phyloP scores from a whole-genome alignment of 1,284 basidiomycete genomes.

The Ustilago curta region DNA sequence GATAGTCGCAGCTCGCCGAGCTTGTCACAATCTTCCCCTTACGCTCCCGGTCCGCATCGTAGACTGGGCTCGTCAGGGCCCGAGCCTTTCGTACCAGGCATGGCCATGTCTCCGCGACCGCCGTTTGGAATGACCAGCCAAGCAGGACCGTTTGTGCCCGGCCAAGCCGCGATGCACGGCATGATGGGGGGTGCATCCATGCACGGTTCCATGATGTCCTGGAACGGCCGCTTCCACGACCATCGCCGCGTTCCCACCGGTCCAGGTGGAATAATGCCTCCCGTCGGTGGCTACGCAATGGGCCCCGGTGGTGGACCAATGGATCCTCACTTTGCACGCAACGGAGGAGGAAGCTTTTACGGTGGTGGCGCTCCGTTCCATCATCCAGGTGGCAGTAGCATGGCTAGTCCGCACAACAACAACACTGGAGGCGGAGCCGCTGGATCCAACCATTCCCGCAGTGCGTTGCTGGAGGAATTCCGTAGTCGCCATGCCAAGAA shows the following conservation, averaged over 20 bases:
- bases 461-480: conserved; percentile 61
- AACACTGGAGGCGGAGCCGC: conserved; percentile 8
- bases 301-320: conserved; percentile 17
- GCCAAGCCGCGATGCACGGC: conserved; percentile 29
- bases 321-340: conserved; percentile 21
- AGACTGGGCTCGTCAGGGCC: conserved; percentile 31
- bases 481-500: conserved; percentile 49
- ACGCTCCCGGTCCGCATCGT: conserved; percentile 24
- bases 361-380: conserved; percentile 14
- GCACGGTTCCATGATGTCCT: conserved; percentile 25
- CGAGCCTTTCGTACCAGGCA: conserved; percentile 25
- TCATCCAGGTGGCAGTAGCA: conserved; percentile 3
- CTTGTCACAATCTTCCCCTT: conserved; percentile 29
- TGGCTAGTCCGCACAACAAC: neutral
- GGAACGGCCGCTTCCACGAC: conserved; percentile 46
- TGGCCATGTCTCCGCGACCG: conserved; percentile 34
- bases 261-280: conserved; percentile 44
- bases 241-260: conserved; percentile 49
- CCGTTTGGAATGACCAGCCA: conserved; percentile 37
- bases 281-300: conserved; percentile 29
- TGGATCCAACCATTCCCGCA: conserved; percentile 19
- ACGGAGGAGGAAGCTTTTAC: conserved; percentile 25
- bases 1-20: conserved; percentile 32
- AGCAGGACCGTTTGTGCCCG: conserved; percentile 31
- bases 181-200: conserved; percentile 34